Percentiles rank a stretch among this genome's conserved stretches.
phyloP scores from a whole-genome alignment of 2,329 filamentous ascomycete genomes.

The Exophiala xenobiotica region DNA sequence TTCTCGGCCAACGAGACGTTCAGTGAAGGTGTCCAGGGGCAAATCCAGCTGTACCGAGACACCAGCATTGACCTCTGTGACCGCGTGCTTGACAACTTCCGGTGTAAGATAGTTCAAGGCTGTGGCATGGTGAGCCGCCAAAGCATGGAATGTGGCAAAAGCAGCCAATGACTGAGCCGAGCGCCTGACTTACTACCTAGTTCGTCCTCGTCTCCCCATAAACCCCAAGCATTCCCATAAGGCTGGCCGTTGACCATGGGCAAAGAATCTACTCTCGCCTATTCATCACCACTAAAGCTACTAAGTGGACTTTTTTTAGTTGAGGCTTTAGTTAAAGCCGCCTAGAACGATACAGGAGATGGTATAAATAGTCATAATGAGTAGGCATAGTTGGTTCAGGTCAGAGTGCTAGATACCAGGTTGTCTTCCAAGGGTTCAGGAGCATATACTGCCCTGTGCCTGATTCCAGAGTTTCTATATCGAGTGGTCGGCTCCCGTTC shows the following conservation, averaged over 20 bases:
- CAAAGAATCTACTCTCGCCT: conserved; percentile 7
- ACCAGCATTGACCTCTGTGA: conserved; percentile 44
- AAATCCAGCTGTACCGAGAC: conserved; percentile 28
- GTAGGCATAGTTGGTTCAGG: too few relatives aligned
- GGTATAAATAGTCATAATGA: too few relatives aligned
- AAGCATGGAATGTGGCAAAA: conserved; percentile 7
- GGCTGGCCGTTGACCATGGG: conserved; percentile 35
- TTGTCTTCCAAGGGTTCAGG: too few relatives aligned
- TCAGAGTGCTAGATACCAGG: too few relatives aligned
- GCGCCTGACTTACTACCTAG: conserved; percentile 42
- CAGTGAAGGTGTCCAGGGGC: conserved; percentile 37
- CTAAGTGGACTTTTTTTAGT: background rate
- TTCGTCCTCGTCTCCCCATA: conserved; percentile 52
- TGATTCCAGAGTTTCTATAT: too few relatives aligned
- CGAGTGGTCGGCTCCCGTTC: too few relatives aligned
- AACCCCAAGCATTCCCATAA: conserved; percentile 55
- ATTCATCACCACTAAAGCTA: background rate
- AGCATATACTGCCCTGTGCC: too few relatives aligned
- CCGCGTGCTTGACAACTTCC: conserved; percentile 40
- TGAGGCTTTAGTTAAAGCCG: background rate
- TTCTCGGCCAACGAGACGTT: conserved; percentile 35
- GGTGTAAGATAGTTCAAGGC: conserved; percentile 54
- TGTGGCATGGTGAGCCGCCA: background rate
- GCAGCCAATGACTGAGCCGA: background rate
- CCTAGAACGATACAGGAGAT: too few relatives aligned